Base-by-base conservation (phyloP, 106 monocot genomes). In the Dendrobium catenatum region DNA sequence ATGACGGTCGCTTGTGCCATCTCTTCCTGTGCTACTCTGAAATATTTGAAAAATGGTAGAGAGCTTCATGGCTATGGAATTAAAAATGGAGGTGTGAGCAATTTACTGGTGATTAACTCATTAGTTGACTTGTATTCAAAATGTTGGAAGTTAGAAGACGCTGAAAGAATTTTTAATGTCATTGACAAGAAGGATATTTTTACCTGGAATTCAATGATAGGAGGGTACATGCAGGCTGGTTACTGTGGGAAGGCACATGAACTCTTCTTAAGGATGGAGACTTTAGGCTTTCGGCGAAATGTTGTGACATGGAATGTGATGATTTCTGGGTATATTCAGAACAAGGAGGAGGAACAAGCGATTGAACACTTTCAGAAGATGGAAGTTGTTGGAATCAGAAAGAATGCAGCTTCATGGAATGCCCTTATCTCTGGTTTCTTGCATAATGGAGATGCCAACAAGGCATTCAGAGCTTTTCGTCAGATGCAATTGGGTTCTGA, bases 201-300 rank as follows among this genome's bases (percentile, higher is more conserved):
- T 80, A 89, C 94, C 43, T 97, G 94, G 97, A 97, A 97, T 81
- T 94, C 97, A 43, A 91, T 97, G 82, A 94, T 97, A 73, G 86
- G 86, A 72, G 92, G 92, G 10, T 97, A 92, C 76, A 79, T 85
- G 19, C 92, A 87, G 73, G 86, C 81, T 82, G 94, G 97, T 3
- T 89, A 86, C 84, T 92, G 90, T 64, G 89, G 92, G 22, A 94
- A 85, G 83, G 94, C 97, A 1, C 83, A 88, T 72, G 92, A 91
- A 4, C 87, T 97, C 31, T 97, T 97, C 85, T 82, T 81, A 11
- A 89, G 80, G 72, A 97, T 97, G 97, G 89, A 92, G 58, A 82
- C 29, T 70, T 81, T 70, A 5, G 92, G 92, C 33, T 83, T 94
- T 42, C 76, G 20, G 16, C 80, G 84, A 49, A 92, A 94, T 89